phyloP scores from a whole-genome alignment of 129 eudicot genomes.

The Chrysanthemum seticuspe region DNA sequence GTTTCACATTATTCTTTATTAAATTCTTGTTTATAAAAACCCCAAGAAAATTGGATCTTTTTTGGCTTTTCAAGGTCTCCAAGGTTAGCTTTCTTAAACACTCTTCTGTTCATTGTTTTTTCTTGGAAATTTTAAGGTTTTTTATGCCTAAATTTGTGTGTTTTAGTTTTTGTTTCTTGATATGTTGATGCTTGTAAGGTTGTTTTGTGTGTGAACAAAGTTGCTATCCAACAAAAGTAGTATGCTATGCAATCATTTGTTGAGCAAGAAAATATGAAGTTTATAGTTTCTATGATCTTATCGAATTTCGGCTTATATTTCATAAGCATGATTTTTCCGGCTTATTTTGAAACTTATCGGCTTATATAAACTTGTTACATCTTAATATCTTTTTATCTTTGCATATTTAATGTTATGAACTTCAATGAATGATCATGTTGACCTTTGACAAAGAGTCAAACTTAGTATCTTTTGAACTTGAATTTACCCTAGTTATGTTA shows the following conservation, averaged over 20 bases:
- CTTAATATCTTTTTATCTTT: no score
- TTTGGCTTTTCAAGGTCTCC: conserved; percentile 31
- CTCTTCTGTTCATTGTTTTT: not conserved
- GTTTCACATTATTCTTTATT: conserved; percentile 10
- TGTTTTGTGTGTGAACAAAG: conserved; percentile 2
- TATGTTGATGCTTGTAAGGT: conserved; percentile 4
- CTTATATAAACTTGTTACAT: no score
- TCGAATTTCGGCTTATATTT: no score
- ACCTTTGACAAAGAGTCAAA: conserved; percentile 1
- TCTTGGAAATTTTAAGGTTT: not conserved
- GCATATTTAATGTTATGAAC: not conserved
- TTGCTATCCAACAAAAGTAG: not conserved
- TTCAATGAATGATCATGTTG: conserved; percentile 7
- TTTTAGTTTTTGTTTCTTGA: not conserved
- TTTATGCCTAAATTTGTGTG: conserved; percentile 15
- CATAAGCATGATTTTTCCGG: no score
- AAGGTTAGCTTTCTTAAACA: conserved; percentile 24
- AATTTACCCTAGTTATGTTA: not conserved
- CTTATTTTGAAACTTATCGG: no score
- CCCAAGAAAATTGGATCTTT: conserved; percentile 38
- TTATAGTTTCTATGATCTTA: no score
- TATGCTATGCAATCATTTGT: conserved; percentile 2
- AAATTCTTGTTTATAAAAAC: conserved; percentile 32
- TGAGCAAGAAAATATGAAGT: not conserved
- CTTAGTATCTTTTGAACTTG: not conserved